Evolutionary conservation across 2,329 filamentous ascomycete species (phyloP).

Genomic region (Knufia petricola): DNA sequence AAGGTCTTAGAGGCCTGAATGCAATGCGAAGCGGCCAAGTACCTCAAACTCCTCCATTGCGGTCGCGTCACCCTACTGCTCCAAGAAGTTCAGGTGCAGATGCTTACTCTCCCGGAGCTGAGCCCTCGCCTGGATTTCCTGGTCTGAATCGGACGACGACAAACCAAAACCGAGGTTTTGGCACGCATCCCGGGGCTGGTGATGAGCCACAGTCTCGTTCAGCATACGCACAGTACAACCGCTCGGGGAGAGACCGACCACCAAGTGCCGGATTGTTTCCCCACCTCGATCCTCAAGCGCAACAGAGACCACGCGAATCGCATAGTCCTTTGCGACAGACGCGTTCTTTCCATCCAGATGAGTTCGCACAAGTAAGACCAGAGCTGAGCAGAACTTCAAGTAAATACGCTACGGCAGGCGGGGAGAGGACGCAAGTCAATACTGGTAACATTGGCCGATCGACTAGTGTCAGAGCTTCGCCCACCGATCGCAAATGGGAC

Average conservation of each 20-base stretch:
- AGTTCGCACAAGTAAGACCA: constrained; percentile 28
- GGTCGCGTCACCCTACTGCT: constrained; percentile 19
- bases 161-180: constrained; percentile 44
- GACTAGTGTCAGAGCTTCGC: constrained; percentile 43
- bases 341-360: constrained; percentile 27
- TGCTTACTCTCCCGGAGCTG: constrained; percentile 17
- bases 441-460: constrained; percentile 44
- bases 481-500: constrained; percentile 27
- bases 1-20: constrained; percentile 20
- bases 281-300: constrained; percentile 11
- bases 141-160: constrained; percentile 30
- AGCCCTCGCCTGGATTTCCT: constrained; percentile 24
- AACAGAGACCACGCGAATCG: constrained; percentile 15
- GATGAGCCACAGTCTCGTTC: constrained; percentile 45
- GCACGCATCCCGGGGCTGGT: constrained; percentile 49
- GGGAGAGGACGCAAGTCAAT: constrained; percentile 49
- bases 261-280: constrained; percentile 12
- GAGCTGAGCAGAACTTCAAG: constrained; percentile 41
- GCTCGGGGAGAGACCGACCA: constrained; percentile 16
- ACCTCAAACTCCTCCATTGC: constrained; percentile 15
- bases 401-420: constrained; percentile 44
- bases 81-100: constrained; percentile 13
- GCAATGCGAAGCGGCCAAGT: constrained; percentile 15
- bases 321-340: constrained; percentile 31
- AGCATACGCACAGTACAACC: constrained; percentile 33